Evolutionary conservation across 2,329 filamentous ascomycete genomes (phyloP), one percentile per base, ranked within the genome.

Genomic region (Pseudocercospora pini-densiflorae): DNA sequence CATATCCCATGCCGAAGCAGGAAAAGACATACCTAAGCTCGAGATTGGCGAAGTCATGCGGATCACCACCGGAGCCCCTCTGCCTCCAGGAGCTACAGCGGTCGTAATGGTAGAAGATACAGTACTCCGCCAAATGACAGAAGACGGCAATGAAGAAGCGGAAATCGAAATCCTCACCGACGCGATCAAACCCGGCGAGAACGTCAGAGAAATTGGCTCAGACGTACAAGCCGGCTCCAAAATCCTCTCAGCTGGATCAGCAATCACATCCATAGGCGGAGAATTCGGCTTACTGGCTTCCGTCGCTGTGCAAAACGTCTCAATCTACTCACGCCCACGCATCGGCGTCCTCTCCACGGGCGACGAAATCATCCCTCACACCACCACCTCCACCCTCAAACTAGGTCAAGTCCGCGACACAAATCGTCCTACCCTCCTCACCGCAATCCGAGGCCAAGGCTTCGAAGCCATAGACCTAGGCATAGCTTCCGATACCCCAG

Each of bases 91-190:
- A 0, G 93, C 95, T 1, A 97, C 92, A 27, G 90, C 94, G 0
- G 94, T 99, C 5, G 90, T 97, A 55, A 98, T 96, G 93, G 95
- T 99, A 0, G 95, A 99, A 80, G 95, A 97, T 75, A 99, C 95
- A 0, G 81, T 89, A 0, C 83, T 99, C 4, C 88, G 87, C 67
- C 89, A 87, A 1, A 88, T 88, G 79, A 95, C 93, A 0, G 89
- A 91, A 0, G 92, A 97, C 72, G 92, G 89, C 0, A 85, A 85
- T 59, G 95, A 99, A 80, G 95, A 99, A 78, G 90, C 89, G 58
- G 91, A 93, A 68, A 87, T 99, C 2, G 92, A 97, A 77, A 94
- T 99, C 43, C 82, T 97, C 1, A 93, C 92, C 0, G 88, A 90
- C 29, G 88, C 87, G 8, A 88, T 97, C 58, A 87, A 88, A 60